Base-by-base conservation (phyloP, 1,139 yeast genomes). In the Debaryomyces psychrophilus region DNA sequence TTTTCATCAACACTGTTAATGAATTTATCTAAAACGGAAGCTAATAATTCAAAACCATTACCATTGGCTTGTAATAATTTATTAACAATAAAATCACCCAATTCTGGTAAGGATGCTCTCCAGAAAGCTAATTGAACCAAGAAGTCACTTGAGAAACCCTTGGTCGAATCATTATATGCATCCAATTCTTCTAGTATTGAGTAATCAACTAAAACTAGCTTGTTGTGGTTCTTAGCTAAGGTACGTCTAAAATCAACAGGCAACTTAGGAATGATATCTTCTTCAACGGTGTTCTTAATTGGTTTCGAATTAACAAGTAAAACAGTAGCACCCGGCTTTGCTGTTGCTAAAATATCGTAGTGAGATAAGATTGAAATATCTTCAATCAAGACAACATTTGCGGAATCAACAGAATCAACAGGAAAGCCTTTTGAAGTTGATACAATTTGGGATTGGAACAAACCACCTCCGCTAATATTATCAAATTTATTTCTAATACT, bases 21-120 rank as follows among this genome's bases (percentile, higher is more conserved):
- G 45, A 89, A 81, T 54, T 82, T 83, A 51, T 87, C 87, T 57
- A 89, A 80, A 39, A 90, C 95, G 14, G 92, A 86, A 23, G 92
- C 95, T 55, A 89, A 79, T 49, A 89, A 76, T 68, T 89, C 97
- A 51, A 89, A 87, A 50, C 85, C 90, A 48, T 86, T 81, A 46
- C 96, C 95, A 53, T 85, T 85, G 20, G 95, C 86, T 62, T 85
- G 88, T 62, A 87, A 82, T 57, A 90, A 81, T 66, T 85, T 86
- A 66, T 89, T 86, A 50, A 89, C 90, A 55, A 87, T 78, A 39
- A 84, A 83, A 43, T 83, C 85, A 37, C 77, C 76, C 41, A 85
- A 76, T 45, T 78, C 77, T 7, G 90, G 89, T 50, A 77, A 80
- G 5, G 88, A 79, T 35, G 78, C 71, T 54, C 79, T 78, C 96